A percentile compares a stretch with the other conserved stretches of the same genome.
Evolutionary conservation across 805 yeast species (phyloP).

Genomic region (Brettanomyces bruxellensis): DNA sequence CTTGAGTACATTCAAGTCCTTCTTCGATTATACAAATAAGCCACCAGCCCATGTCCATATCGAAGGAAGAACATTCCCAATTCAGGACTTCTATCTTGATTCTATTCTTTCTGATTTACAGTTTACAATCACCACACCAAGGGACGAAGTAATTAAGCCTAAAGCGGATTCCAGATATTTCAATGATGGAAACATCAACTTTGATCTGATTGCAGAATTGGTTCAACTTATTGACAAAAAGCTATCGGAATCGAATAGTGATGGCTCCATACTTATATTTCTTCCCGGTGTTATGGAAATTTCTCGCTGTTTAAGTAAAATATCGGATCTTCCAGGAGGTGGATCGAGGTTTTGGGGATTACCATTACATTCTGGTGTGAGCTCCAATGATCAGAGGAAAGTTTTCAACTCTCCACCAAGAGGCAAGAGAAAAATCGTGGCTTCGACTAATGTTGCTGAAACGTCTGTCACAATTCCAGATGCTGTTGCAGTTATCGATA

Average conservation of each 20-base stretch:
- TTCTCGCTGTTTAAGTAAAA: conserved; percentile 45
- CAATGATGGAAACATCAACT: conserved; percentile 60
- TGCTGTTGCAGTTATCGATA: conserved; percentile 83
- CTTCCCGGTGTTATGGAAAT: conserved; percentile 91
- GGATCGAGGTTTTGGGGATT: conserved; percentile 32
- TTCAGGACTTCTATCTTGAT: conserved; percentile 66
- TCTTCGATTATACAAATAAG: conserved; percentile 41
- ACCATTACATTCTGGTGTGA: conserved; percentile 84
- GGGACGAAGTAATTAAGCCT: conserved; percentile 37
- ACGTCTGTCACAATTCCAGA: conserved; percentile 96
- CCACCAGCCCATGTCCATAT: conserved; percentile 61
- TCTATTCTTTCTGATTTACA: conserved; percentile 48
- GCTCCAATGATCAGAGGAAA: conserved; percentile 71
- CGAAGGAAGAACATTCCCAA: conserved; percentile 92
- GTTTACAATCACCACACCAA: conserved; percentile 35
- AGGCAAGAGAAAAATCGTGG: conserved; percentile 67
- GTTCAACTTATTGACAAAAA: conserved; percentile 44
- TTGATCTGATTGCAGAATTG: conserved; percentile 55
- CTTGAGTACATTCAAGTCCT: conserved; percentile 52
- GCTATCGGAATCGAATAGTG: conserved; percentile 30
- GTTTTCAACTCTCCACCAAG: conserved; percentile 54
- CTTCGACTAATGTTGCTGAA: conserved; percentile 91
- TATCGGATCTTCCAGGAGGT: conserved; percentile 7
- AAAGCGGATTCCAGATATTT: conserved; percentile 60
- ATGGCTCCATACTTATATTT: conserved; percentile 77